Base-by-base conservation (phyloP, 106 monocot genomes). In the Phalaenopsis aphrodite region DNA sequence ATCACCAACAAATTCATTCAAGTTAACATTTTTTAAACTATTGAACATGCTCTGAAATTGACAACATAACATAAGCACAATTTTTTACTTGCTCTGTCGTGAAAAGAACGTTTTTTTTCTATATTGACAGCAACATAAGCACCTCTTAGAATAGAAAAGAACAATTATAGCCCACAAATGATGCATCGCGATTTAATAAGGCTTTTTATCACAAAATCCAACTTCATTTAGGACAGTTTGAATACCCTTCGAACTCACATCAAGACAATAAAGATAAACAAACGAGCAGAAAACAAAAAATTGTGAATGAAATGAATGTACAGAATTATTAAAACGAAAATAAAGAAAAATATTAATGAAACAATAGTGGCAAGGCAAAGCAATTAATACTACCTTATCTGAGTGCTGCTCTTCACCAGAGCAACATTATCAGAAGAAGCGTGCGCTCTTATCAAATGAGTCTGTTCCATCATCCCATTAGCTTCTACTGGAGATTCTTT, bases 381-480 rank as follows among this genome's bases (percentile, higher is more conserved):
- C 18, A 42, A 23, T 76, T 49, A 36, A 48, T 49, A 76, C 24
- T 76, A 49, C 76, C 76, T 76, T 24, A 76, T 76, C 49, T 76
- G 76, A 76, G 76, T 15, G 19, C 47, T 49, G 76, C 12, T 52
- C 23, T 76, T 76, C 1, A 24, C 30, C 76, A 76, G 76, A 76
- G 23, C 21, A 24, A 48, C 76, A 76, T 49, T 16, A 4, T 75
- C n/a, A n/a, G 41, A 21, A 45, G 74, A 41, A 75, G 74, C 0
- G 52, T 76, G 48, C 21, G 14, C 21, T 5, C 18, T 14, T 49
- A 21, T 47, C 76, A 48, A 48, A 76, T 42, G 76, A 46, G 14
- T 49, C 49, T 49, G 48, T 10, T 49, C 21, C 49, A 45, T 45
- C 74, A 7, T 45, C 74, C 42, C 42, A 74, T 43, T 45, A 8